phyloP scores from a whole-genome alignment of 2,329 filamentous ascomycete genomes.

The Exophiala bonariae region DNA sequence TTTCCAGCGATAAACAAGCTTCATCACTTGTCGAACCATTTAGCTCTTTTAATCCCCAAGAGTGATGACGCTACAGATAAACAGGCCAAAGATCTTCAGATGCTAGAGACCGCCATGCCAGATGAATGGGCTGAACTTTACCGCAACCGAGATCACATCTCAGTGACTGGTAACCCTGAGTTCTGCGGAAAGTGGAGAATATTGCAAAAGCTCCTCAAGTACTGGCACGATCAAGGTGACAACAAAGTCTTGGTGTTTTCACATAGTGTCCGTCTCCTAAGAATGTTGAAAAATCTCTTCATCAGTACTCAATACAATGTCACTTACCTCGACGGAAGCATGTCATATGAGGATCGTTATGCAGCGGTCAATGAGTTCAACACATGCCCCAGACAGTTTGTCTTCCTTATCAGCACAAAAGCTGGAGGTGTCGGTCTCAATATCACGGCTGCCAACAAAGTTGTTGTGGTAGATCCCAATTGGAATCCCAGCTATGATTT shows the following conservation, averaged over 20 bases:
- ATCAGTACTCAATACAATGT: conserved; percentile 86
- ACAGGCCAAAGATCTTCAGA: conserved; percentile 73
- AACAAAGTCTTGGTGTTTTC: conserved; percentile 90
- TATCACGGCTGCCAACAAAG: conserved; percentile 96
- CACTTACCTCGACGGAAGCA: conserved; percentile 83
- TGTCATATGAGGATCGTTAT: conserved; percentile 80
- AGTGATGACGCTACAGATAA: conserved; percentile 67
- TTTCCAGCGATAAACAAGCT: conserved; percentile 82
- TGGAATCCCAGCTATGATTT: conserved; percentile 97
- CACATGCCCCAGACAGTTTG: conserved; percentile 79
- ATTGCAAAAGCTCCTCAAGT: conserved; percentile 77
- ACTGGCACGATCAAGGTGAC: conserved; percentile 87
- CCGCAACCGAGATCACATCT: conserved; percentile 71
- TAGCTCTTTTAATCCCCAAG: conserved; percentile 80
- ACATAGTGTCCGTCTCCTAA: conserved; percentile 81
- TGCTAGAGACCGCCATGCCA: conserved; percentile 73
- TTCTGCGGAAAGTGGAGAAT: conserved; percentile 98
- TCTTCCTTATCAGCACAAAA: conserved; percentile 92
- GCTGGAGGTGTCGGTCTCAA: conserved; percentile 93
- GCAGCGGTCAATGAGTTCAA: conserved; percentile 89
- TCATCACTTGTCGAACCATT: conserved; percentile 87
- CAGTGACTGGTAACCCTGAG: conserved; percentile 79
- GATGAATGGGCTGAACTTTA: conserved; percentile 74
- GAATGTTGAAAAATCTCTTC: conserved; percentile 82
- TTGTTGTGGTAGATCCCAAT: conserved; percentile 94